Percentiles rank a stretch among this genome's conserved stretches.
Evolutionary conservation across 2,329 filamentous ascomycete genomes (phyloP).

Genomic region (Neofusicoccum cordaticola): DNA sequence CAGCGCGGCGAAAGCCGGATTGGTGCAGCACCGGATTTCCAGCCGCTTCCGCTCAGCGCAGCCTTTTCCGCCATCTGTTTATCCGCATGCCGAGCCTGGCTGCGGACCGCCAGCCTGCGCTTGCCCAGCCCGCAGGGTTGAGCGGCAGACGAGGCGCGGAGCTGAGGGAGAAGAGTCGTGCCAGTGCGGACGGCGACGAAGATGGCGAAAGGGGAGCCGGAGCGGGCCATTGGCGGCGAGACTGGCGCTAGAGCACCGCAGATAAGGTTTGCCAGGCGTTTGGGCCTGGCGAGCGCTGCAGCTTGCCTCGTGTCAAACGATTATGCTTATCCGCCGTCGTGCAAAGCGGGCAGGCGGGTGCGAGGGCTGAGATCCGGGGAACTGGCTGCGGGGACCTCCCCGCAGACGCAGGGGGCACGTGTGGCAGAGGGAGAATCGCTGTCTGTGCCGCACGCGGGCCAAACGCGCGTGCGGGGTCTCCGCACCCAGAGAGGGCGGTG

Average conservation of each 20-base stretch:
- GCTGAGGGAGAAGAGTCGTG: not conserved
- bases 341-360: not conserved
- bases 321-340: constrained; percentile 9
- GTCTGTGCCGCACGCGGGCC: not conserved
- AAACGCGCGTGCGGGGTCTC: constrained; percentile 4
- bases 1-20: constrained; percentile 1
- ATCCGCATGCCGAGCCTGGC: not conserved
- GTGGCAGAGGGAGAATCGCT: not conserved
- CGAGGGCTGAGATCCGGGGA: not conserved
- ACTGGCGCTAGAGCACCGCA: not conserved
- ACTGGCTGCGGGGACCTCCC: not conserved
- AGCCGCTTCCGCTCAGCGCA: not conserved
- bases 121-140: not conserved
- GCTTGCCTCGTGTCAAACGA: not conserved
- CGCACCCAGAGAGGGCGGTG: not conserved
- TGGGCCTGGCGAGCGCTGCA: not conserved
- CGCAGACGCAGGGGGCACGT: not conserved
- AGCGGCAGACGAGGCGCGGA: not conserved
- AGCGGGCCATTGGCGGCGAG: not conserved
- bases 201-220: too few relatives aligned
- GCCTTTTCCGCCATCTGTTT: not conserved
- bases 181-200: not conserved
- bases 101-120: not conserved
- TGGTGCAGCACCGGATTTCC: not conserved
- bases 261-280: not conserved